These are phyloP conservation scores for Fusarium phyllophilum DNA, from an alignment of 2,329 filamentous ascomycete genomes.

Conservation along the genomic window DNA sequence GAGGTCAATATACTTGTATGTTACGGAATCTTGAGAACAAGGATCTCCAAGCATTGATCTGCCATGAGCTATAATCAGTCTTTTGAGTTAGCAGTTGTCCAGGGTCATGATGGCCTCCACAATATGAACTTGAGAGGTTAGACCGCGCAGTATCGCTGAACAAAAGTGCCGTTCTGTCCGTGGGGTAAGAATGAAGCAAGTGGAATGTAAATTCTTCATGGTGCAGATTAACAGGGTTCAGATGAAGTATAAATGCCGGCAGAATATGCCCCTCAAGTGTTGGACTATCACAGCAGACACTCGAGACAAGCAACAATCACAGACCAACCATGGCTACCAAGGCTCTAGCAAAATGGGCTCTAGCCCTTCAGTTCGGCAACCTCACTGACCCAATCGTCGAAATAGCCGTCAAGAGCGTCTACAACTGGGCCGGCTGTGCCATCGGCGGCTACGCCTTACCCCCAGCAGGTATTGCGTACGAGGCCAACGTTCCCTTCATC, in stretches of 20 bases:
- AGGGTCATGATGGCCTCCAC: not conserved
- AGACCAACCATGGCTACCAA: not conserved
- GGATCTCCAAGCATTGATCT: not conserved
- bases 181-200: not conserved
- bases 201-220: fast-evolving
- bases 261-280: not conserved
- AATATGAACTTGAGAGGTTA: not conserved
- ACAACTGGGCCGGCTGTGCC: slow-evolving; percentile 4
- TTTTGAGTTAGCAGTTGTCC: not conserved
- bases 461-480: not conserved
- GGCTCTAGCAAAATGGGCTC: not conserved
- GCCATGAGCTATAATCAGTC: fast-evolving
- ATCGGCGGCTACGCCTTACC: not conserved
- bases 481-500: not conserved
- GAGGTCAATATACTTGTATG: not conserved
- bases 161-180: not conserved
- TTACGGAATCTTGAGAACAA: not conserved
- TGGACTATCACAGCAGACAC: not conserved
- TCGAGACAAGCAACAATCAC: not conserved
- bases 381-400: not conserved
- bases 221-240: fast-evolving
- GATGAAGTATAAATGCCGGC: not conserved
- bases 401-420: not conserved
- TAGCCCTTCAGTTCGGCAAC: slow-evolving; percentile 1
- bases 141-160: not conserved